These are phyloP conservation scores for Penicillium sp. DNA, from an alignment of 2,329 filamentous ascomycete genomes.

Conservation along the genomic window DNA sequence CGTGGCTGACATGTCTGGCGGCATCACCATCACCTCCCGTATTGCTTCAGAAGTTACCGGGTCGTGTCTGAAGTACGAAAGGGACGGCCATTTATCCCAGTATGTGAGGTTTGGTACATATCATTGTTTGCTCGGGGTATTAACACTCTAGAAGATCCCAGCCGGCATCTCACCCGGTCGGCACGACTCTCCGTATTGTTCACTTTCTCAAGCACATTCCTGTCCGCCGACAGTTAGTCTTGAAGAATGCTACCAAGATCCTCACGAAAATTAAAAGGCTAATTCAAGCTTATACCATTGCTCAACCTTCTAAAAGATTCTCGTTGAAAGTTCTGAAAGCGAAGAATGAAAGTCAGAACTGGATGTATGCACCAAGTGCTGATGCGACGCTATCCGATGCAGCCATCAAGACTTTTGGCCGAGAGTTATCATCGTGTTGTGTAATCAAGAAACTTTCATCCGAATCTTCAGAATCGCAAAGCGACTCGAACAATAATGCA, in stretches of 20 bases:
- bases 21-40: slow-evolving; percentile 56
- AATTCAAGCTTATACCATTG: slow-evolving; percentile 61
- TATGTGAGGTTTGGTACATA: slow-evolving; percentile 19
- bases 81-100: slow-evolving; percentile 52
- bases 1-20: slow-evolving; percentile 58
- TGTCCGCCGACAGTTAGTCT: slow-evolving; percentile 58
- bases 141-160: slow-evolving; percentile 27
- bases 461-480: slow-evolving; percentile 14
- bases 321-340: slow-evolving; percentile 58
- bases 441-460: slow-evolving; percentile 31
- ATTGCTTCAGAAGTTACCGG: slow-evolving; percentile 59
- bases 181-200: slow-evolving; percentile 60
- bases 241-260: slow-evolving; percentile 53
- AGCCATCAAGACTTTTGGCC: slow-evolving; percentile 57
- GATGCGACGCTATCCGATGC: slow-evolving; percentile 53
- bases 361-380: slow-evolving; percentile 58
- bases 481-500: slow-evolving; percentile 17
- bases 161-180: slow-evolving; percentile 57
- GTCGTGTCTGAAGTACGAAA: slow-evolving; percentile 51
- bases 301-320: slow-evolving; percentile 57
- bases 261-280: slow-evolving; percentile 54
- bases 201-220: slow-evolving; percentile 61
- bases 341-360: slow-evolving; percentile 63
- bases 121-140: neutral
- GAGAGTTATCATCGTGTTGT: slow-evolving; percentile 56